A percentile compares a stretch with the other conserved stretches of the same genome.
Conservation (phyloP, 176 grass and related monocot species). For the Musa schizocarpa region DNA sequence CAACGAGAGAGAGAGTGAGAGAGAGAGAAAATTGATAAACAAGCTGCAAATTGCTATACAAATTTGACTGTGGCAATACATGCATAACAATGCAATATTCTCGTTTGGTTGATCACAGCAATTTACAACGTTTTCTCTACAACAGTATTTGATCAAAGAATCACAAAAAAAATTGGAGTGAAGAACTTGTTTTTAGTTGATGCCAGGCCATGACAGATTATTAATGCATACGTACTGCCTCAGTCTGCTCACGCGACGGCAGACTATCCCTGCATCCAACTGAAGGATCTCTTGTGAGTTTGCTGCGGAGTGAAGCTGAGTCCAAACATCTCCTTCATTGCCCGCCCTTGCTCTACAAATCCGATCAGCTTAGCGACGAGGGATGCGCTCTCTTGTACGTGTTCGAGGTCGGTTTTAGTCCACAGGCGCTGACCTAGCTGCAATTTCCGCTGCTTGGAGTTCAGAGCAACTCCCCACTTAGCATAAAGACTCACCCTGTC, state of each 20-base stretch:
- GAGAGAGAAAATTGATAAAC: too few relatives aligned
- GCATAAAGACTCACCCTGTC: constrained; percentile 63
- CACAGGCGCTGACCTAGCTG: constrained; percentile 51
- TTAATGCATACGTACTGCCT: too few relatives aligned
- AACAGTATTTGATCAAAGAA: too few relatives aligned
- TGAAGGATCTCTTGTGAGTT: constrained; percentile 46
- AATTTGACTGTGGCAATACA: too few relatives aligned
- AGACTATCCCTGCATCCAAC: constrained; percentile 32
- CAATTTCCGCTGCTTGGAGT: constrained; percentile 53
- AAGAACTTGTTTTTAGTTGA: too few relatives aligned
- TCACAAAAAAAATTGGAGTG: too few relatives aligned
- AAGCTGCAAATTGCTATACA: too few relatives aligned
- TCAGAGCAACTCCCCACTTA: constrained; percentile 59
- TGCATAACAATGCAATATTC: too few relatives aligned
- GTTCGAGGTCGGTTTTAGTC: constrained; percentile 57
- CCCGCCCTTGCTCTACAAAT: constrained; percentile 42
- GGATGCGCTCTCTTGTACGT: constrained; percentile 63
- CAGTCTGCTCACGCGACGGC: neutral
- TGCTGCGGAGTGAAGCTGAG: constrained; percentile 49
- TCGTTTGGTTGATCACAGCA: too few relatives aligned
- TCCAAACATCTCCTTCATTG: constrained; percentile 84
- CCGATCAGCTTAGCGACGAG: constrained; percentile 56
- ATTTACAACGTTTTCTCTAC: too few relatives aligned
- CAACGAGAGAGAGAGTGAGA: too few relatives aligned
- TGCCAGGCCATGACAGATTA: neutral